phyloP scores from a whole-genome alignment of 177 flowering plant species.

The Vitis hybrid region DNA sequence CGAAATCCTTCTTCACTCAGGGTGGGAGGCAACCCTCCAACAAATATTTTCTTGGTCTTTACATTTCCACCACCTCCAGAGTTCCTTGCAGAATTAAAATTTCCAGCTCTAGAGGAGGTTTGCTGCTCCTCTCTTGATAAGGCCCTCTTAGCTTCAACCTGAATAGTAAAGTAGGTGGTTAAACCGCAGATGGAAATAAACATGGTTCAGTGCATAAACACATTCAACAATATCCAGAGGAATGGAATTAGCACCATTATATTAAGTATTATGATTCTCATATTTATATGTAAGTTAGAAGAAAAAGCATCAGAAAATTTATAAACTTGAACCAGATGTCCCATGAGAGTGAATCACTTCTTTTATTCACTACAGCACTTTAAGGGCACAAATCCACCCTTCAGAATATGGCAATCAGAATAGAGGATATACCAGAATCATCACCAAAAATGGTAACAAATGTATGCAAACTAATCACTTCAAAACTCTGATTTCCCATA shows the following conservation, averaged over 20 bases:
- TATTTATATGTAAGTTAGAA: no score
- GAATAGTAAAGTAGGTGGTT: conserved; percentile 21
- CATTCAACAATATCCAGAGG: neutral
- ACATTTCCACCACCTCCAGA: conserved; percentile 54
- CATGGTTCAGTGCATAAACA: neutral
- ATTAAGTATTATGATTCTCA: no score
- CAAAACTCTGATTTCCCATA: neutral
- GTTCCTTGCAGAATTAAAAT: conserved; percentile 43
- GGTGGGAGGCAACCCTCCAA: conserved; percentile 91
- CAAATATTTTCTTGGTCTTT: conserved; percentile 93
- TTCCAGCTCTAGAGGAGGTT: conserved; percentile 53
- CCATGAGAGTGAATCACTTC: neutral
- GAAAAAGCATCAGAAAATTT: no score
- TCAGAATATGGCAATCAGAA: neutral
- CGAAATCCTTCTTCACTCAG: conserved; percentile 81
- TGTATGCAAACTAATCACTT: neutral
- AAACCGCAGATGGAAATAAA: neutral
- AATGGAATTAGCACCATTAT: neutral
- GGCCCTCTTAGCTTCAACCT: conserved; percentile 99
- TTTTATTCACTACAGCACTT: neutral
- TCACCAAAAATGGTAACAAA: neutral
- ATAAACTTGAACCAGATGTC: neutral
- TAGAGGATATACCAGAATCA: neutral
- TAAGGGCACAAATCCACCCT: neutral
- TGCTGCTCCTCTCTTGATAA: conserved; percentile 94